Evolutionary conservation across 768 basidiomycete species (phyloP), one percentile per base, ranked within the genome.

Genomic region (Fomitopsis pulvina): DNA sequence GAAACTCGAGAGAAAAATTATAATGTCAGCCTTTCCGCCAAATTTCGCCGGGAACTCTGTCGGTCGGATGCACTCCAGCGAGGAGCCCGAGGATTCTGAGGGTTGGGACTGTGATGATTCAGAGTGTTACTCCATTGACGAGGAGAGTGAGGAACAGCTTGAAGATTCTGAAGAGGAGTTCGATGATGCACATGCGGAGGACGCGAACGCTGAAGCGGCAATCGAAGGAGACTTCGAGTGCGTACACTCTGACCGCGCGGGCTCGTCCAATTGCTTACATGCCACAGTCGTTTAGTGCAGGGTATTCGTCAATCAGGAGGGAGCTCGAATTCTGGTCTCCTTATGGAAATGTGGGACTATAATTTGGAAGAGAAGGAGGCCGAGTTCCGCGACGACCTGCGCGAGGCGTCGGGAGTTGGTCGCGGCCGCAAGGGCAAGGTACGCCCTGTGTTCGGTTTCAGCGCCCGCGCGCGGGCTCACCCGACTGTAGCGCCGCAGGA

Each of bases 341-440:
- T 88, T 21, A 71, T 76, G 30, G 77, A 78, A 49, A 80, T 84
- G 50, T 92, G 89, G 85, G 84, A 90, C 53, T 77, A 87, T 30
- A 76, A 71, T 47, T 76, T 85, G 39, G 79, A 83, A 58, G 82
- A 88, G 47, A 72, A 74, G 50, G 80, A 87, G 11, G 76, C 76
- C 0, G 78, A 83, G 55, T 86, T 90, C 60, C 79, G 77, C 12
- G 83, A 89, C 50, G 86, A 89, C 57, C 67, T 91, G 45, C 76
- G 85, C 14, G 78, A 72, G 38, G 87, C 86, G 5, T 85, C 86
- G 8, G 87, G 87, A 4, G 76, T 91, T 27, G 87, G 87, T 12
- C 70, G 71, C 16, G 72, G 59, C 48, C 68, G 63, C 50, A 59
- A 71, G 56, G 66, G 72, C 51, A 74, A 71, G 63, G 27, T 26